Evolutionary conservation across 2,329 filamentous ascomycete species (phyloP).

Genomic region (Alternaria metachromatica): DNA sequence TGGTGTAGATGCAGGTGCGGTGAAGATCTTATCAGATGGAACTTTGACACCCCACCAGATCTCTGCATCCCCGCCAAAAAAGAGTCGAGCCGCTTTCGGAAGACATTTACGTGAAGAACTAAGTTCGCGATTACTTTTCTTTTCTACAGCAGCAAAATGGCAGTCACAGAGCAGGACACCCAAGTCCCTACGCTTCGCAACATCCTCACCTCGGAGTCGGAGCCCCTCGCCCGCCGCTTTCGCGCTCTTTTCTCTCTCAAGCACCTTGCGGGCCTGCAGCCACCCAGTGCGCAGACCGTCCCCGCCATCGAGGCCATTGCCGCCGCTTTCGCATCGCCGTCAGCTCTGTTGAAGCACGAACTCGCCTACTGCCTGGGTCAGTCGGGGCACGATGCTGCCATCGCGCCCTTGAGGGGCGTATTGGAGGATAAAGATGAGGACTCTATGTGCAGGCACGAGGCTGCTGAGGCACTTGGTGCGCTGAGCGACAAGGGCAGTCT

Average conservation of each 20-base stretch:
- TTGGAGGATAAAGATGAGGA: constrained; percentile 83
- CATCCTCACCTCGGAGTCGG: constrained; percentile 79
- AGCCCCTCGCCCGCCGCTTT: constrained; percentile 86
- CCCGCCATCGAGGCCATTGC: constrained; percentile 82
- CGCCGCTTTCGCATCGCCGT: constrained; percentile 82
- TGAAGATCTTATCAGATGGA: constrained; percentile 38
- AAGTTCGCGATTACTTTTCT: not conserved
- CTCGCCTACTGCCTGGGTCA: constrained; percentile 97
- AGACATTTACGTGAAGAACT: not conserved
- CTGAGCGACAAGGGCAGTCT: constrained; percentile 78
- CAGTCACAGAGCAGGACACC: constrained; percentile 38
- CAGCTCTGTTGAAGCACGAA: constrained; percentile 93
- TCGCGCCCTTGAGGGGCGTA: constrained; percentile 74
- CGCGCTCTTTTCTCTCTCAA: constrained; percentile 98
- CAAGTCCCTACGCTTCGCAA: constrained; percentile 72
- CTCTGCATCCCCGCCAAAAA: constrained; percentile 34
- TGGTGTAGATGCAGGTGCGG: not conserved
- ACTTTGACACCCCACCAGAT: constrained; percentile 23
- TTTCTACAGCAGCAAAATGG: constrained; percentile 25
- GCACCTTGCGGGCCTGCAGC: constrained; percentile 77
- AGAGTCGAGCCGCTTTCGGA: constrained; percentile 27
- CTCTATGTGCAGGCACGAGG: constrained; percentile 94
- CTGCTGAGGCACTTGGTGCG: constrained; percentile 91
- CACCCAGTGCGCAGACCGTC: constrained; percentile 63
- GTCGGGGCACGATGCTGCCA: constrained; percentile 77